Base-by-base conservation (phyloP, 2,329 filamentous ascomycete genomes). In the Juglanconis oblonga region DNA sequence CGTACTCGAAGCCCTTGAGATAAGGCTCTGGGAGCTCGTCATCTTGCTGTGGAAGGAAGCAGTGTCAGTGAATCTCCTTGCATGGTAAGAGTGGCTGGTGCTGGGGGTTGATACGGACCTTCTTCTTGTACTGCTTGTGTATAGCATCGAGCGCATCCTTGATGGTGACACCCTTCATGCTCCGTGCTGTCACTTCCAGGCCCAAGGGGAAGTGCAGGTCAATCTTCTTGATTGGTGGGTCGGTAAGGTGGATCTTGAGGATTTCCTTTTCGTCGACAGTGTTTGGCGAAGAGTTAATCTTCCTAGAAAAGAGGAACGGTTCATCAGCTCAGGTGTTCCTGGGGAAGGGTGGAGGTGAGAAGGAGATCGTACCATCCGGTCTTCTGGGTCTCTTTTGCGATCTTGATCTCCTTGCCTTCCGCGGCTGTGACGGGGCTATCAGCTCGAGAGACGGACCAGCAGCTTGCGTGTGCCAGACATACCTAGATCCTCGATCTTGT, bases 91-190 rank as follows among this genome's bases (percentile, higher is more conserved):
- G 32, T n/a, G 14, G 50, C 24, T 51, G 29, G 44, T 57, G 53
- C 32, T 14, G 13, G 53, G 38, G 38, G 49, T 42, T 5, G 52
- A 13, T 49, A 75, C 86, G 68, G 77, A 93, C 94, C 85, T 93
- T 89, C 87, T 97, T 97, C 85, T 96, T 96, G 83, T 91, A 96
- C 68, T 90, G 86, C 82, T 97, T 97, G 83, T 97, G 83, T 77
- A 98, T 97, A 70, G 92, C 94, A 75, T 97, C 93, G 74, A 97
- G 74, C 61, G 92, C 92, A 76, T 98, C 94, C 82, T 97, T 97
- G 82, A 98, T 94, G 59, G 94, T 98, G 67, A 98, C 92, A 59
- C 94, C 94, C 77, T 93, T 94, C 69, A 93, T 80, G 78, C 97
- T 98, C 71, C 94, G 86, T 72, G 92, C 94, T 36, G 89, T 91